Percentiles rank a stretch among this genome's conserved stretches.
phyloP scores from a whole-genome alignment of 306 rosid species.

The Begonia masoniana region DNA sequence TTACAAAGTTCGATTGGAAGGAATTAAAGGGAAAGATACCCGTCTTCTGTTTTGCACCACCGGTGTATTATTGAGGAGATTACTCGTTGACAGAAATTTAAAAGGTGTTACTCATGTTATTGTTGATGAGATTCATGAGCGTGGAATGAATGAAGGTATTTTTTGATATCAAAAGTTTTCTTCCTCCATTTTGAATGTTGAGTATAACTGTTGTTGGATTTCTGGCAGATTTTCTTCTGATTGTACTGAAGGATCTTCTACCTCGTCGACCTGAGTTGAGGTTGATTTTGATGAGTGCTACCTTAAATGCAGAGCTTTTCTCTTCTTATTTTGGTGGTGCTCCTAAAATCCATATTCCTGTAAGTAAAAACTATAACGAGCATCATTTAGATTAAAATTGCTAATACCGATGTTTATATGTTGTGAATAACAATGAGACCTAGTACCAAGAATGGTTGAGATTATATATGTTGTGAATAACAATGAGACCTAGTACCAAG shows the following conservation, averaged over 20 bases:
- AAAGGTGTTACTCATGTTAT: constrained; percentile 80
- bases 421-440: too few species aligned
- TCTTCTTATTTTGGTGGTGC: constrained; percentile 39
- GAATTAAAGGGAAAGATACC: constrained; percentile 82
- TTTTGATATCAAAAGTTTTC: background rate
- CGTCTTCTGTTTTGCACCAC: constrained; percentile 97
- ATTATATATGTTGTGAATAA: too few species aligned
- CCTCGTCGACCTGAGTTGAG: constrained; percentile 33
- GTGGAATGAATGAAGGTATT: constrained; percentile 97
- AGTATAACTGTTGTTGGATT: constrained; percentile 1
- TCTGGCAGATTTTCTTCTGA: constrained; percentile 33
- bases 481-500: too few species aligned
- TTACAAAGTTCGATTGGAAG: constrained; percentile 92
- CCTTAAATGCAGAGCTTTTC: constrained; percentile 35
- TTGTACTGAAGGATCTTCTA: constrained; percentile 42
- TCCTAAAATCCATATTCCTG: constrained; percentile 36
- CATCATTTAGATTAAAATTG: too few species aligned
- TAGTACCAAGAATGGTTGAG: too few species aligned
- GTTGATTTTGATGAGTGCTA: constrained; percentile 39
- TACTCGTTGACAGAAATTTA: constrained; percentile 76
- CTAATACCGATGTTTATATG: too few species aligned
- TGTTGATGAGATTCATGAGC: constrained; percentile 98
- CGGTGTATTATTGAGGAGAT: constrained; percentile 81
- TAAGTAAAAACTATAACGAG: constrained; percentile 8
- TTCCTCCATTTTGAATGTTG: constrained; percentile 7